Base-by-base conservation (phyloP, 139 green algal genomes). In the Chlamydomonas applanata region DNA sequence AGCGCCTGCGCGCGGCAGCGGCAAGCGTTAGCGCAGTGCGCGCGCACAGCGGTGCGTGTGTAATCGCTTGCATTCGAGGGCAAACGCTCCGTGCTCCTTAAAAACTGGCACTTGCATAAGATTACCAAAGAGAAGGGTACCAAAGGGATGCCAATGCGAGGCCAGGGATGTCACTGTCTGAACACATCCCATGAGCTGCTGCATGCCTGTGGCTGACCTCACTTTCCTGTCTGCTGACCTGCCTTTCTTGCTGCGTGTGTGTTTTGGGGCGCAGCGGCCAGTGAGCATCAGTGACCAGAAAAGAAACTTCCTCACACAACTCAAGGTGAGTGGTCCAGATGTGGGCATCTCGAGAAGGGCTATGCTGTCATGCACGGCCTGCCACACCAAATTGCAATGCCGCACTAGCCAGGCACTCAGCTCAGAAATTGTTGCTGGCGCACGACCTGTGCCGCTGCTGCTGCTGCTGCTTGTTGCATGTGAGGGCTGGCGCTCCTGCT, bases 11-110 rank as follows among this genome's bases (percentile, higher is more conserved):
- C 67, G 16, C 40, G 34, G 14, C 46, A 59, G 1, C 45, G 67
- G 1, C 46, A 73, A 14, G 67, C 67, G 4, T 46, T 73, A 19
- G 45, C 46, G n/a, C 19, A 46, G 5, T 73, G 67, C 46, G 45
- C 67, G 25, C 25, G 22, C 3, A 49, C 46, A 44, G 34, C 46
- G 67, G 67, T 73, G 65, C 3, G 11, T 49, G 40, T 49, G 40
- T 11, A 49, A 49, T 11, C 7, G 40, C 7, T 49, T 49, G 40
- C 40, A 49, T 7, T 49, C 11, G 40, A 49, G 7, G 40, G 40
- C 7, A 11, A 49, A 11, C 40, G 40, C 40, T n/a, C n/a, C n/a
- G n/a, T 49, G 40, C 11, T 19, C 7, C 40, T 19, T 19, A 11
- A 19, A 7, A 49, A 49, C 7, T 49, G 7, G 40, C 40, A 49